Conservation (phyloP, 345 rosid species). For the Sonneratia caseolaris region DNA sequence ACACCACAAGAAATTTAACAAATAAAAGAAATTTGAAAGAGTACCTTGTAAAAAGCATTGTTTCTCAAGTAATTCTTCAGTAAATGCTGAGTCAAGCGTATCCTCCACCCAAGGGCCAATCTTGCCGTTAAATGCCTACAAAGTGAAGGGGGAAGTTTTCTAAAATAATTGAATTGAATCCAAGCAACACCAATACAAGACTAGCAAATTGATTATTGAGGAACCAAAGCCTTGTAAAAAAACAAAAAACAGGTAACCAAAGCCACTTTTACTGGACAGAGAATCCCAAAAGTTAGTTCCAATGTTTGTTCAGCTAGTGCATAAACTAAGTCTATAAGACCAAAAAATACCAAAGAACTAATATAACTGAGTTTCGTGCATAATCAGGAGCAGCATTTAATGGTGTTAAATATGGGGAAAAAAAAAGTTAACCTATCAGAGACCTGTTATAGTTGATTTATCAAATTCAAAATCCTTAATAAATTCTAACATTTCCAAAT, state of each 20-base stretch:
- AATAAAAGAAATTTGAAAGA: neutral
- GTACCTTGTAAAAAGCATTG: constrained; percentile 94
- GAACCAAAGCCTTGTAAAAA: neutral
- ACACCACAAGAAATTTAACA: neutral
- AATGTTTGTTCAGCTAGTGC: neutral
- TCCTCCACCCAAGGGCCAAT: constrained; percentile 95
- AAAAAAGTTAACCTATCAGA: neutral
- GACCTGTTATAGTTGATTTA: neutral
- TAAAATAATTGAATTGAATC: neutral
- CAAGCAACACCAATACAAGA: neutral
- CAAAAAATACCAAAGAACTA: neutral
- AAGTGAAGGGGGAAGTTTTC: constrained; percentile 5
- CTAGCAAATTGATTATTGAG: neutral
- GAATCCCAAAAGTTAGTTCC: neutral
- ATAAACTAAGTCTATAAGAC: neutral
- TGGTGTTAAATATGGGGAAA: too few relatives aligned
- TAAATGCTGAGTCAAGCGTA: constrained; percentile 81
- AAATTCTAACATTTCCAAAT: neutral
- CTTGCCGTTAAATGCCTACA: constrained; percentile 75
- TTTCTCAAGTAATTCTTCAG: constrained; percentile 77
- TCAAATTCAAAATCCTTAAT: neutral
- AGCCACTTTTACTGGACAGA: neutral
- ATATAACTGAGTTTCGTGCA: neutral
- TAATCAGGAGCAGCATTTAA: neutral
- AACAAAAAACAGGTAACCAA: neutral